These are phyloP conservation scores for Mortierella polycephala DNA, from an alignment of 371 early-diverging fungal genomes.

Conservation along the genomic window DNA sequence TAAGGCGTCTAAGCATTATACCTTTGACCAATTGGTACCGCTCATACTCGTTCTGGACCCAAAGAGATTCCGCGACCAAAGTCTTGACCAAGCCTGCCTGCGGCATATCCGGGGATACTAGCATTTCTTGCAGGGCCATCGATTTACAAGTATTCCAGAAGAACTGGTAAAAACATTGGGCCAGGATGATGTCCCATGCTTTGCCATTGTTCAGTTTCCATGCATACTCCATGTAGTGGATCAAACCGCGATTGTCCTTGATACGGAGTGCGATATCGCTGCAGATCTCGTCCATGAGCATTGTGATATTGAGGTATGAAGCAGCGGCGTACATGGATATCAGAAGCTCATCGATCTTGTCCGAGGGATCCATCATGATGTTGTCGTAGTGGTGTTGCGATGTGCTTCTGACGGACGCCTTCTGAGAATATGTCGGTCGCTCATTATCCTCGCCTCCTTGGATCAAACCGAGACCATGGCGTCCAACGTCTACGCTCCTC, in stretches of 20 bases:
- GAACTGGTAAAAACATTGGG: conserved; percentile 50
- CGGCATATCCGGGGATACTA: conserved; percentile 49
- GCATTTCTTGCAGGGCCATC: conserved; percentile 32
- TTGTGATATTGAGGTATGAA: conserved; percentile 45
- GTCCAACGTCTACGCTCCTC: too few relatives aligned
- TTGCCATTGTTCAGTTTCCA: conserved; percentile 51
- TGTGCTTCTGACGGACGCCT: background rate
- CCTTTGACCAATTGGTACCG: conserved; percentile 48
- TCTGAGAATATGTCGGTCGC: background rate
- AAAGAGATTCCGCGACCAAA: conserved; percentile 39
- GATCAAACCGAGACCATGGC: background rate
- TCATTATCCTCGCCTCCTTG: too few relatives aligned
- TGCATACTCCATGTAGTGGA: conserved; percentile 54
- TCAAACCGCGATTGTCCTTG: conserved; percentile 39
- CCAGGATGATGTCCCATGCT: conserved; percentile 49
- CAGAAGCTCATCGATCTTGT: conserved; percentile 44
- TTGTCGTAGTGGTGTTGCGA: conserved; percentile 20
- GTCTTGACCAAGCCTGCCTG: conserved; percentile 42
- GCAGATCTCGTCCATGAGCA: conserved; percentile 49
- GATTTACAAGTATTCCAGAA: conserved; percentile 50
- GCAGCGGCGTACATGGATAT: conserved; percentile 53
- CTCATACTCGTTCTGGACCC: conserved; percentile 49
- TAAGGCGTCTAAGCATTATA: conserved; percentile 39
- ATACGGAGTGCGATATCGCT: conserved; percentile 46
- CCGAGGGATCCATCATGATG: conserved; percentile 47